These are phyloP conservation scores for Scheffersomyces coipomensis DNA, from an alignment of 805 yeast species.

Conservation along the genomic window DNA sequence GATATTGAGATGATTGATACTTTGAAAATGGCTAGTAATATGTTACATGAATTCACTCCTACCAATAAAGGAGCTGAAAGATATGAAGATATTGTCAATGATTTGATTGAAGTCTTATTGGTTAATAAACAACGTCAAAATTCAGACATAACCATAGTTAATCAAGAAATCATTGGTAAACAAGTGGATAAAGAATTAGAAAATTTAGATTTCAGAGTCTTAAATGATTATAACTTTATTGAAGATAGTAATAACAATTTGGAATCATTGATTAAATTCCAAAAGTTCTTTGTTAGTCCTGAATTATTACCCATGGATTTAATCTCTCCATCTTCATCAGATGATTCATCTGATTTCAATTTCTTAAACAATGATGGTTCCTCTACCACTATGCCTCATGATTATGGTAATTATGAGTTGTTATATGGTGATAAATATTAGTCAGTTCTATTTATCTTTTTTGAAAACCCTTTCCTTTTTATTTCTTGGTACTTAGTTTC, in stretches of 20 bases:
- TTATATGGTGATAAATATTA: conserved; percentile 11
- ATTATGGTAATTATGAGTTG: conserved; percentile 11
- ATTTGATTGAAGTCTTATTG: conserved; percentile 8
- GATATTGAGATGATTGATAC: conserved; percentile 8
- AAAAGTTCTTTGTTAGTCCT: conserved; percentile 15
- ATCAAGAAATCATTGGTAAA: not conserved
- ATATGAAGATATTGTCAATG: conserved; percentile 7
- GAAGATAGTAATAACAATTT: conserved; percentile 11
- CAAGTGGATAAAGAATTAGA: conserved; percentile 2
- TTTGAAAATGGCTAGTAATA: conserved; percentile 7
- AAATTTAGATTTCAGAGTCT: conserved; percentile 4
- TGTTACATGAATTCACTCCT: conserved; percentile 9
- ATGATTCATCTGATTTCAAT: not conserved
- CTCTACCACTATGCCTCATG: conserved; percentile 9
- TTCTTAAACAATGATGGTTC: not conserved
- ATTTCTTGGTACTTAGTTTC: not conserved
- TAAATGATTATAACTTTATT: conserved; percentile 11
- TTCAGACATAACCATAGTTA: not conserved
- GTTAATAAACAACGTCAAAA: not conserved
- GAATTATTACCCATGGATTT: conserved; percentile 5
- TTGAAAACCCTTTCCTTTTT: not conserved
- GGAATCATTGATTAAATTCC: conserved; percentile 14
- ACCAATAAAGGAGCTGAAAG: conserved; percentile 10
- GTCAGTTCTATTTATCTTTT: not conserved
- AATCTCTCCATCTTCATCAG: conserved; percentile 4